These are phyloP conservation scores for Phytophthora foliorum DNA, from an alignment of 352 stramenopile genomes.

Conservation along the genomic window DNA sequence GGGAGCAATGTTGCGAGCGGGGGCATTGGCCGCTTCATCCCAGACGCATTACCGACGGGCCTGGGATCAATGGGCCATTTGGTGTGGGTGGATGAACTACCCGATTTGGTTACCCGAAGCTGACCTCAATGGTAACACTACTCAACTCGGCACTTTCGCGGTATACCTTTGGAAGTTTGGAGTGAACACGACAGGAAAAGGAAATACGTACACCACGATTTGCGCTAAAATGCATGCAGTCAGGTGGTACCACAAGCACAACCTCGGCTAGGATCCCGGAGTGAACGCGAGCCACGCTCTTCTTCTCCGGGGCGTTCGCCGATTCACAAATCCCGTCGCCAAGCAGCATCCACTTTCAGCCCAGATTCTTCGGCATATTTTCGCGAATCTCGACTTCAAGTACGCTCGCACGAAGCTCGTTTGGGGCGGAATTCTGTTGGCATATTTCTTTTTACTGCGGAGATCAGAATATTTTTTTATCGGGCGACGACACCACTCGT, in stretches of 20 bases:
- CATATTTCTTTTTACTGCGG: slow-evolving; percentile 20
- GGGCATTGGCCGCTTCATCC: background rate
- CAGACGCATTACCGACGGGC: background rate
- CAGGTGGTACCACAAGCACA: slow-evolving; percentile 17
- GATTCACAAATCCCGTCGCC: slow-evolving; percentile 22
- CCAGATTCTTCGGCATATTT: background rate
- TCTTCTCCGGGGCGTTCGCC: slow-evolving; percentile 9
- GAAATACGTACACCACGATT: slow-evolving; percentile 20
- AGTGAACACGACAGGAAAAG: slow-evolving; percentile 1
- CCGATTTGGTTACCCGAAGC: background rate
- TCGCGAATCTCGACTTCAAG: background rate
- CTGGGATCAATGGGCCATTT: slow-evolving; percentile 11
- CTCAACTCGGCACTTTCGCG: slow-evolving; percentile 12
- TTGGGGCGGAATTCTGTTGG: slow-evolving; percentile 19
- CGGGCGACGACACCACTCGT: background rate
- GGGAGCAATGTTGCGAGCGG: slow-evolving; percentile 6
- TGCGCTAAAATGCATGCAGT: slow-evolving; percentile 19
- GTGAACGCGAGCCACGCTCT: slow-evolving; percentile 20
- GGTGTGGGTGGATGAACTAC: slow-evolving; percentile 9
- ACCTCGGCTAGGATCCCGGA: slow-evolving; percentile 25
- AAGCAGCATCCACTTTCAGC: slow-evolving; percentile 21
- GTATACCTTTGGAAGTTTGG: slow-evolving; percentile 20
- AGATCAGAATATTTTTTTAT: slow-evolving; percentile 25
- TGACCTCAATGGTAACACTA: slow-evolving; percentile 5
- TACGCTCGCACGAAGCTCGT: background rate